A percentile compares a stretch with the other conserved stretches of the same genome.
Conservation (phyloP, 805 yeast genomes). For the Myxozyma melibiosi region DNA sequence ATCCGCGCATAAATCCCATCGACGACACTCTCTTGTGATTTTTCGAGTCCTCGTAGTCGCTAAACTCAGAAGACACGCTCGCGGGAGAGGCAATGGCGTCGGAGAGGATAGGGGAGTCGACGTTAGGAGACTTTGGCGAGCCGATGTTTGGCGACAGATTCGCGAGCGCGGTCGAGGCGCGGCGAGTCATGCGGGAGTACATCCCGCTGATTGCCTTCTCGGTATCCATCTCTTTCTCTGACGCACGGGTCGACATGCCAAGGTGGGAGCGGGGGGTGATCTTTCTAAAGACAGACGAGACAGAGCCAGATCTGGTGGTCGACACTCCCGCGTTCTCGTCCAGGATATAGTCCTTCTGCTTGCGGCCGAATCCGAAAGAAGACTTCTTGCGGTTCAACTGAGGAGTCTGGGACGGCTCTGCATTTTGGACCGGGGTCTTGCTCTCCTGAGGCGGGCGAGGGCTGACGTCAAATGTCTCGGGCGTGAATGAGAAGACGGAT, state of each 20-base stretch:
- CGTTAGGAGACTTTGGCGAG: constrained; percentile 1
- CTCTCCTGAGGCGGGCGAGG: background rate
- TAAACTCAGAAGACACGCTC: constrained; percentile 7
- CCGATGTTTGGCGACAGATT: constrained; percentile 18
- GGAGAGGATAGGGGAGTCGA: constrained; percentile 9
- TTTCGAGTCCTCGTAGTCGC: background rate
- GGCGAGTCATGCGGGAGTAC: constrained; percentile 8
- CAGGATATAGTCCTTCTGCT: constrained; percentile 7
- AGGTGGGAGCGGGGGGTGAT: constrained; percentile 15
- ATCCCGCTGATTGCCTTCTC: constrained; percentile 7
- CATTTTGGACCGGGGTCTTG: background rate
- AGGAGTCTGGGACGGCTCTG: background rate
- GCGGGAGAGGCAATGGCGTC: constrained; percentile 10
- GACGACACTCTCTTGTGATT: background rate
- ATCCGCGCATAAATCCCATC: constrained; percentile 1
- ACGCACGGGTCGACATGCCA: background rate
- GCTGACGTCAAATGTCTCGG: constrained; percentile 7
- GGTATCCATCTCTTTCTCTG: background rate
- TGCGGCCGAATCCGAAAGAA: constrained; percentile 13
- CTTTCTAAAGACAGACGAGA: constrained; percentile 15
- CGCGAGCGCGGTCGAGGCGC: constrained; percentile 11
- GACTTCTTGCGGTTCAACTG: constrained; percentile 11
- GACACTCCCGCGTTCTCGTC: constrained; percentile 4
- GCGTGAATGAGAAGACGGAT: constrained; percentile 7
- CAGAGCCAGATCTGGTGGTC: constrained; percentile 1